Conservation (phyloP, 2,329 filamentous ascomycete genomes). For the Onygena corvina region DNA sequence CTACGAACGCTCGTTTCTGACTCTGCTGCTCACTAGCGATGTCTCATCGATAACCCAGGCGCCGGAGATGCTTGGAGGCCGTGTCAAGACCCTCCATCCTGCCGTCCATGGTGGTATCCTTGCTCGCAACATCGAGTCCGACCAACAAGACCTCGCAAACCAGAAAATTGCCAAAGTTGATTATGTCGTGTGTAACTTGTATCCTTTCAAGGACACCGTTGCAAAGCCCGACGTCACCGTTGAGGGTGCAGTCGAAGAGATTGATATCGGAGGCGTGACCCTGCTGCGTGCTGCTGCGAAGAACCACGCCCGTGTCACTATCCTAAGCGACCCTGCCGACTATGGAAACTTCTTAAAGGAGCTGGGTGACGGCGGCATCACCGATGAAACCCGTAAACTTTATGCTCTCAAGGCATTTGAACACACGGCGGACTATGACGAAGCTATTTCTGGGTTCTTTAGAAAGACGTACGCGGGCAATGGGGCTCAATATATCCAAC, state of each 20-base stretch:
- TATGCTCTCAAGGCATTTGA: conserved; percentile 97
- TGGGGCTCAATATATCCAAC: conserved; percentile 67
- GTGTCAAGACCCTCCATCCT: conserved; percentile 92
- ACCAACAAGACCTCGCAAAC: conserved; percentile 91
- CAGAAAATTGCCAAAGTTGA: conserved; percentile 93
- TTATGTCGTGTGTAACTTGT: conserved; percentile 95
- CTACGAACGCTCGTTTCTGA: neutral
- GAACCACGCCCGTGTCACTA: conserved; percentile 92
- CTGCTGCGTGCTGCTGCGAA: conserved; percentile 93
- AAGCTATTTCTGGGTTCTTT: conserved; percentile 92
- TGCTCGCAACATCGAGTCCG: conserved; percentile 82
- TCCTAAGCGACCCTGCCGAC: conserved; percentile 85
- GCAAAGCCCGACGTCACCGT: conserved; percentile 96
- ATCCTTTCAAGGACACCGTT: conserved; percentile 97
- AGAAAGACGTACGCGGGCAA: conserved; percentile 87
- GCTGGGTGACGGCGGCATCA: conserved; percentile 65
- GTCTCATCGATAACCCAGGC: conserved; percentile 94
- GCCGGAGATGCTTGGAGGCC: conserved; percentile 87
- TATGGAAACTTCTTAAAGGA: conserved; percentile 90
- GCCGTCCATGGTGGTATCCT: conserved; percentile 78
- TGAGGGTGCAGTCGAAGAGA: conserved; percentile 93
- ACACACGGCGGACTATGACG: conserved; percentile 94
- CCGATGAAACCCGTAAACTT: conserved; percentile 68
- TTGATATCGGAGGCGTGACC: conserved; percentile 95
- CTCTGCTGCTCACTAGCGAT: conserved; percentile 47